Evolutionary conservation across 176 grass and related monocot species (phyloP).

Genomic region (Oropetium thomaeum): DNA sequence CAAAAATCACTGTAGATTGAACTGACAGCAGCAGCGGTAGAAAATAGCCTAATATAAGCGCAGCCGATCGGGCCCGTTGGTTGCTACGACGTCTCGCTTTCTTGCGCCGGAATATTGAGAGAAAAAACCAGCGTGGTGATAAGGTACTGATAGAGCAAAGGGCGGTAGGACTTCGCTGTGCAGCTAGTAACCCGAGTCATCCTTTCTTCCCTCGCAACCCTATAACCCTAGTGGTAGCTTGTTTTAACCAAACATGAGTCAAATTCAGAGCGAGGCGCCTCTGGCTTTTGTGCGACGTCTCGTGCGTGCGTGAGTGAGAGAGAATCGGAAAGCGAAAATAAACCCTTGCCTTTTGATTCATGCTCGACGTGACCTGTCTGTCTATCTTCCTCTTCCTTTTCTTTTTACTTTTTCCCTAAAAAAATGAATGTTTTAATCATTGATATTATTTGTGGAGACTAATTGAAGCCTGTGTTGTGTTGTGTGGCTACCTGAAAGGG

Average conservation of each 20-base stretch:
- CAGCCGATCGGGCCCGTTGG: too few species aligned
- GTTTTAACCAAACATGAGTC: neutral
- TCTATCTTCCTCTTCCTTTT: neutral
- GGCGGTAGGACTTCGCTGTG: conserved; percentile 41
- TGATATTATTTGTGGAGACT: too few species aligned
- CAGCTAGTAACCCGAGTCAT: too few species aligned
- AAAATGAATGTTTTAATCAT: too few species aligned
- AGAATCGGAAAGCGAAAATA: neutral
- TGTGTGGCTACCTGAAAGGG: too few species aligned
- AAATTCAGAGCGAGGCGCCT: conserved; percentile 1
- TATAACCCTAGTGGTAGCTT: too few species aligned
- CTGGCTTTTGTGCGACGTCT: neutral
- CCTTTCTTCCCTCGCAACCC: too few species aligned
- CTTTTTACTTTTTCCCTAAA: too few species aligned
- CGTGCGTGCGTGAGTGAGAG: neutral
- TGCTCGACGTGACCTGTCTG: conserved; percentile 24
- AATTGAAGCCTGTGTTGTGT: too few species aligned
- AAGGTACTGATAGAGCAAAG: conserved; percentile 14
- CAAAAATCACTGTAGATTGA: too few species aligned
- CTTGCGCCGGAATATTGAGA: conserved; percentile 40
- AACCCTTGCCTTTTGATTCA: neutral
- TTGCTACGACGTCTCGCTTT: conserved; percentile 19
- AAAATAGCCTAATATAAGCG: too few species aligned
- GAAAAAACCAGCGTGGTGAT: conserved; percentile 13
- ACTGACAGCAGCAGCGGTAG: too few species aligned